Base-by-base conservation (phyloP, 1,284 basidiomycete genomes). In the Volvariella surrecta region DNA sequence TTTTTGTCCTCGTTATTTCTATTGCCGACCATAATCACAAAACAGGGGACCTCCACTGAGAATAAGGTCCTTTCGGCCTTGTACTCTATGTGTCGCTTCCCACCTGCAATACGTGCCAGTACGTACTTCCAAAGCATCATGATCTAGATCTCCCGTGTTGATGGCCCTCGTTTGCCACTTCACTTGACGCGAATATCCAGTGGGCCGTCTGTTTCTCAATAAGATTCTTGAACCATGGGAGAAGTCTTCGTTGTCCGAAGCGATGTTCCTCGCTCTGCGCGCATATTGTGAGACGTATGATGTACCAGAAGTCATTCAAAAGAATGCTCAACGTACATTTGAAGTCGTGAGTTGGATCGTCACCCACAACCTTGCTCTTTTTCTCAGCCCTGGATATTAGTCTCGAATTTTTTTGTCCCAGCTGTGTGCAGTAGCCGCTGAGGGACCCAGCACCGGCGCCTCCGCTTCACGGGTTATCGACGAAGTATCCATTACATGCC, bases 101-200 rank as follows among this genome's bases (percentile, higher is more conserved):
- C 56, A 16, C 57, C 57, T 20, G 57, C 57, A 1, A 50, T 57
- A 15, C 44, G 55, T 9, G 45, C 55, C 2, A 20, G 57, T 58
- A 44, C 40, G 57, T 48, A 10, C 28, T 28, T 28, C 24, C 11
- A 28, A 28, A 6, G 6, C 6, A n/a, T n/a, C n/a, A n/a, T n/a
- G n/a, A n/a, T n/a, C 24, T 28, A 6, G 24, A 28, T 28, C 24
- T 19, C 18, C 21, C 1, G 28, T 39, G 34, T 7, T 35, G 6
- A 9, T 31, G 30, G 9, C 18, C 32, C 15, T 19, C 46, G 34
- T 22, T 20, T 19, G 18, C 11, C 22, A 24, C 4, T 28, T 13
- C 32, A 9, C 24, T 17, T 22, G 20, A 42, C 21, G 22, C 32
- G 38, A 20, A n/a, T 39, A 39, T 37, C 17, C 16, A 58, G 57